Evolutionary conservation across 1,284 basidiomycete genomes (phyloP), one percentile per base, ranked within the genome.

Genomic region (Cutaneotrichosporon arboriforme): DNA sequence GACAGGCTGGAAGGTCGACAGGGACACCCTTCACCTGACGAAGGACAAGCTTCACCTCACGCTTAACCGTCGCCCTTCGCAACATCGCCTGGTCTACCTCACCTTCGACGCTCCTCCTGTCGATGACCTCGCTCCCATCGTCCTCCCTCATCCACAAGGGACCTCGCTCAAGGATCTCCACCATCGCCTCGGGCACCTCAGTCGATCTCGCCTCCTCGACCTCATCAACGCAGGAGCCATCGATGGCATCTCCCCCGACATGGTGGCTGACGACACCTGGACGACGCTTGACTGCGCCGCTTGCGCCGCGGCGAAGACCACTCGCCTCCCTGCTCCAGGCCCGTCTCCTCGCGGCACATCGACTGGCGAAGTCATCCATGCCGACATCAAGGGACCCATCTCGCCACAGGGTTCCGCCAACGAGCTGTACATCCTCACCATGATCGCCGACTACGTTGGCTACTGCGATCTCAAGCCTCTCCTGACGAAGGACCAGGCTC

Each of bases 331-430:
- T n/a, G n/a, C n/a, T n/a, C 12, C 5, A 13, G 35, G 10, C 5
- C 13, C 33, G 1, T 7, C 23, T n/a, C 47, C 21, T 4, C 37
- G 47, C 14, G 47, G 47, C 17, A 33, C 47, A 8, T 22, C 47
- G 5, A 8, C 15, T 8, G 48, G 48, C 13, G 51, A 53, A 26
- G 18, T 37, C 8, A 10, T 47, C 14, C 51, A 53, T 35, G 15
- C 33, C 22, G 51, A 53, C 41, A 9, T 48, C 17, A 53, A 42
- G 17, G 46, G 48, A 22, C 47, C 47, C 13, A 4, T 42, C 18
- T 8, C 18, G 2, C 17, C 31, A 8, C 22, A 39, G 8, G 17
- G 33, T 23, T 21, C 7, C 13, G 42, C n/a, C n/a, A n/a, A 23
- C 17, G 2, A 23, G 10, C 2, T 1, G 1, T 42, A 41, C 39